Base-by-base conservation (phyloP, 306 rosid species). In the Vicia faba region DNA sequence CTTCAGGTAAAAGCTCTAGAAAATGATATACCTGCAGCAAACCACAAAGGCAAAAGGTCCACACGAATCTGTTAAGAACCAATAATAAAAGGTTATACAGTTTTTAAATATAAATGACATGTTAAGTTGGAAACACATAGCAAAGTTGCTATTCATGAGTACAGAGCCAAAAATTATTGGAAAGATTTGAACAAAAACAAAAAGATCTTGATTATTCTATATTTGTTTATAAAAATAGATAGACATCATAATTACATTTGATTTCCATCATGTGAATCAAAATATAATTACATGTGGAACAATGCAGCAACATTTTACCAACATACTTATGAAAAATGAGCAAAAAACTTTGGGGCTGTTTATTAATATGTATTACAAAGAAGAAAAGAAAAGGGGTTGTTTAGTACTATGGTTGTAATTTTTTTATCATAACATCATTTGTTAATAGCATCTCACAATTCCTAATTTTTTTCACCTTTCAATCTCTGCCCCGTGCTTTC, bases 31-130 rank as follows among this genome's bases (percentile, higher is more conserved):
- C 97, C 92, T 79, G 89, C 85, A 77, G 86, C 88, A 85, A 82
- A 87, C 88, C 88, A 80, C 81, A 90, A 67, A 26, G 97, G 95
- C 80, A 87, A 90, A 77, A 90, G 90, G 66, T 84, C 77, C 66
- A 80, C 50, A 70, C 72, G 88, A 75, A 90, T 71, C 97, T 90
- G 91, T 64, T 74, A 57, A 75, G 53, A 59, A 71, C 68, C 64
- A 68, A 71, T 51, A 72, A 29, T 6, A 25, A 35, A 36, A 68
- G 29, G 71, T 71, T 65, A 75, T 64, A 44, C 7, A 13, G 38
- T 8, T 43, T 49, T 63, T 63, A 15, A 39, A 57, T 53, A 54
- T 54, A 75, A 4, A 73, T 51, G 69, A 38, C 54, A 79, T 14
- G 65, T 55, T 26, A 55, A 26, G 39, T 55, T 55, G 53, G 50